phyloP scores from a whole-genome alignment of 495 filamentous ascomycete species.

The Lentithecium fluviatile region DNA sequence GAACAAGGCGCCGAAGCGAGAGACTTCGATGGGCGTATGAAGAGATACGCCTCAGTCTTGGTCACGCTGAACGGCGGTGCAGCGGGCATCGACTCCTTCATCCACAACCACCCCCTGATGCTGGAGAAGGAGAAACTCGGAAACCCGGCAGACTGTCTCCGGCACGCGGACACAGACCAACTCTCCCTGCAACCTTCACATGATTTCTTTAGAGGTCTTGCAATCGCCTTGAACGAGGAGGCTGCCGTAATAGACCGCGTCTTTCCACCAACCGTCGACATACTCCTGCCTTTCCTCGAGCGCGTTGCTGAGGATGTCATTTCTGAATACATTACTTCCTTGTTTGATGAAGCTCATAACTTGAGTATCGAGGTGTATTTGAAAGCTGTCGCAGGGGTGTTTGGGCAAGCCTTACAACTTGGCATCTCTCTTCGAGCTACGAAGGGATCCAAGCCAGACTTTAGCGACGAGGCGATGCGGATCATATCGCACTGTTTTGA shows the following conservation, averaged over 20 bases:
- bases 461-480: constrained; percentile 55
- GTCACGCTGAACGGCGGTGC: constrained; percentile 77
- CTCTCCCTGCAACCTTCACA: constrained; percentile 76
- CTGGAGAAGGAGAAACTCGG: constrained; percentile 68
- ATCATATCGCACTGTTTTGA: constrained; percentile 75
- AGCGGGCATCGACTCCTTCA: constrained; percentile 77
- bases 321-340: constrained; percentile 76
- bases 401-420: constrained; percentile 78
- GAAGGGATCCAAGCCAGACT: constrained; percentile 57
- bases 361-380: constrained; percentile 74
- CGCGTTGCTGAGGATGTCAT: constrained; percentile 82
- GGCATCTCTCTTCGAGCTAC: constrained; percentile 65
- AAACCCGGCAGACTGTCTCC: constrained; percentile 79
- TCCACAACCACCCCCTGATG: constrained; percentile 83
- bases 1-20: constrained; percentile 83
- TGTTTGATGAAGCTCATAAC: constrained; percentile 88
- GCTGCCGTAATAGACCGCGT: constrained; percentile 76
- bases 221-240: constrained; percentile 77
- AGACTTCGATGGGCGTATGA: constrained; percentile 86
- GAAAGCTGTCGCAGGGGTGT: constrained; percentile 80
- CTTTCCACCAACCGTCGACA: constrained; percentile 74
- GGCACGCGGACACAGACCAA: constrained; percentile 51
- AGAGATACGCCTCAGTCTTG: constrained; percentile 82
- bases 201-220: constrained; percentile 73
- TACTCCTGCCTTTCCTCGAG: constrained; percentile 74